Conservation (phyloP, 1,284 basidiomycete genomes). For the Xerocomus minutiporus region DNA sequence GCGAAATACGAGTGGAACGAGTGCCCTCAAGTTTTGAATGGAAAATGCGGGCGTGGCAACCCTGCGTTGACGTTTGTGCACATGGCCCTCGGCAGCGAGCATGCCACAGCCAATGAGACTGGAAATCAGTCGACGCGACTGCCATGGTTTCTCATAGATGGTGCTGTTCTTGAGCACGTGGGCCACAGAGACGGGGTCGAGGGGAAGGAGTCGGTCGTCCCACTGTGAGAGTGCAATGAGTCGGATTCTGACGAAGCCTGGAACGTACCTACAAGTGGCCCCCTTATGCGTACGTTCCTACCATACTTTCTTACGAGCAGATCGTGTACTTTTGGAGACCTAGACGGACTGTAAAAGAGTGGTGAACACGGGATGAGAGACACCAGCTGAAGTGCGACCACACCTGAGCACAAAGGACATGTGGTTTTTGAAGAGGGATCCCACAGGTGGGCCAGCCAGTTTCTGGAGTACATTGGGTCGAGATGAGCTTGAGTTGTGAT, state of each 20-base stretch:
- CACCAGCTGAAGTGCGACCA: constrained; percentile 10
- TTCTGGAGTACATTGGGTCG: constrained; percentile 48
- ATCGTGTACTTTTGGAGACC: constrained; percentile 53
- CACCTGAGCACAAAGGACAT: constrained; percentile 56
- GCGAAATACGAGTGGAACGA: constrained; percentile 65
- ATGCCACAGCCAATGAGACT: constrained; percentile 72
- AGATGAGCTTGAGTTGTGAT: constrained; percentile 28
- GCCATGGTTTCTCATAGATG: constrained; percentile 77
- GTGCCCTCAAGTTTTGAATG: constrained; percentile 61
- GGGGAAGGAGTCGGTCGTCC: constrained; percentile 70
- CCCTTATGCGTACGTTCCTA: constrained; percentile 57
- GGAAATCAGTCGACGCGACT: constrained; percentile 67
- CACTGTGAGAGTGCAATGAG: constrained; percentile 43
- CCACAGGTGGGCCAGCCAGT: constrained; percentile 56
- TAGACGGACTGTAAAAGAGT: constrained; percentile 43
- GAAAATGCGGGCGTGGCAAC: constrained; percentile 76
- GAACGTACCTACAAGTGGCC: constrained; percentile 52
- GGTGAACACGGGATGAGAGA: constrained; percentile 1
- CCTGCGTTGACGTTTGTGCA: constrained; percentile 71
- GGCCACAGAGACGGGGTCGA: constrained; percentile 67
- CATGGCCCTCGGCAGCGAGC: constrained; percentile 68
- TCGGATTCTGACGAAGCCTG: constrained; percentile 1
- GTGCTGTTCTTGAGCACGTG: constrained; percentile 66
- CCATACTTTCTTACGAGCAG: constrained; percentile 51
- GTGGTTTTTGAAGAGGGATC: constrained; percentile 49